These are phyloP conservation scores for Irpex lacteus DNA, from an alignment of 1,284 basidiomycete species.

Conservation along the genomic window DNA sequence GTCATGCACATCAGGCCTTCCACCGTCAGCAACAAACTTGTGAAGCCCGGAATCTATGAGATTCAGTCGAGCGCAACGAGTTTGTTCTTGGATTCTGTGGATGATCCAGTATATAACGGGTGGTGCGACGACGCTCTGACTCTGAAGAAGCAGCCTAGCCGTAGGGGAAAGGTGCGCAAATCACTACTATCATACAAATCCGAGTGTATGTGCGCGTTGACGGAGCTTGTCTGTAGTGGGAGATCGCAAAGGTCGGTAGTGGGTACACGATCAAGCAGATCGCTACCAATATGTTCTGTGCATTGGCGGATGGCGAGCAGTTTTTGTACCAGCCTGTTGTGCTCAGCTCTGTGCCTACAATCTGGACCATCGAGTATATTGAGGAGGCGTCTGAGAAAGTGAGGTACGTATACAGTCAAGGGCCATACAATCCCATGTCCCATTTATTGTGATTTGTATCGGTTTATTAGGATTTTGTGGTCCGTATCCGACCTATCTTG, in stretches of 20 bases:
- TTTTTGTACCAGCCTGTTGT: background rate
- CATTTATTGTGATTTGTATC: background rate
- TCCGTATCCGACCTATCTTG: background rate
- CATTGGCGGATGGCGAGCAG: conserved; percentile 2
- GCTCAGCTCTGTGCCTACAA: conserved; percentile 5
- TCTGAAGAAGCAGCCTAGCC: background rate
- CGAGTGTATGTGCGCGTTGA: background rate
- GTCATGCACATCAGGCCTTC: background rate
- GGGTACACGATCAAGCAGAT: conserved; percentile 11
- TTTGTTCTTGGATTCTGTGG: conserved; percentile 1
- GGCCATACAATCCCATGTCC: too few relatives aligned
- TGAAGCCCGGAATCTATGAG: conserved; percentile 6
- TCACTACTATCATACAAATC: background rate
- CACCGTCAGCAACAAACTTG: background rate
- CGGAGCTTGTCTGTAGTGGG: conserved; percentile 7
- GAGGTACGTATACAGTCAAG: background rate
- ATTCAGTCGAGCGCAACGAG: background rate
- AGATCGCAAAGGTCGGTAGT: conserved; percentile 6
- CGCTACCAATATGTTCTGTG: conserved; percentile 5
- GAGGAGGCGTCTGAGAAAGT: background rate
- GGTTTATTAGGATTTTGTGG: conserved; percentile 7
- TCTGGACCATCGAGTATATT: conserved; percentile 4
- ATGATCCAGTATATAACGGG: conserved; percentile 5
- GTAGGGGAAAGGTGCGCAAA: conserved; percentile 6
- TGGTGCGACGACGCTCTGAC: conserved; percentile 8